Evolutionary conservation across 2,329 filamentous ascomycete genomes (phyloP).

Genomic region (Basipetospora chlamydospora): DNA sequence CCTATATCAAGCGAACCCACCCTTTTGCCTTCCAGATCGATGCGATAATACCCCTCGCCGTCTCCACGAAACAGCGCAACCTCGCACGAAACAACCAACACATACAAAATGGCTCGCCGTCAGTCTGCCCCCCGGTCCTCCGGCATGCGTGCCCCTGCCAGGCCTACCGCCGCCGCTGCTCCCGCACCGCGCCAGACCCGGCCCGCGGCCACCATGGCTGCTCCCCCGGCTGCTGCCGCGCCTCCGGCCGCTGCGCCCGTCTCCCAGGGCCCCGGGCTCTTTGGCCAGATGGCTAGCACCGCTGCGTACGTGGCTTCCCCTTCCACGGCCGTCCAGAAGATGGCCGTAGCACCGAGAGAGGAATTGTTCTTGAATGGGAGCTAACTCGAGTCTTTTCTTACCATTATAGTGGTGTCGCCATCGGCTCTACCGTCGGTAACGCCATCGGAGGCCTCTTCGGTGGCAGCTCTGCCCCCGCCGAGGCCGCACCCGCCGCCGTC

Average conservation of each 20-base stretch:
- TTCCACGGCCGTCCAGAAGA: background rate
- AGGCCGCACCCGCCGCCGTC: conserved; percentile 29
- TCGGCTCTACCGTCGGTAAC: conserved; percentile 90
- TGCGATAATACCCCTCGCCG: conserved; percentile 6
- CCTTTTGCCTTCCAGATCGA: conserved; percentile 1
- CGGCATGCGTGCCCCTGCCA: conserved; percentile 41
- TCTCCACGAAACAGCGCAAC: background rate
- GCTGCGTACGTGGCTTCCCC: conserved; percentile 66
- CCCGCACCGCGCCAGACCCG: conserved; percentile 48
- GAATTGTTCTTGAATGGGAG: background rate
- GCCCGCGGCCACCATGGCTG: conserved; percentile 54
- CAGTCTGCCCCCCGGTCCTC: conserved; percentile 33
- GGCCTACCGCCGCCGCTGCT: conserved; percentile 49
- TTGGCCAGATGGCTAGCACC: conserved; percentile 94
- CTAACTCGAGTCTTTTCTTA: conserved; percentile 1
- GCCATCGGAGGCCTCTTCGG: conserved; percentile 81
- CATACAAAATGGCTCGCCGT: conserved; percentile 59
- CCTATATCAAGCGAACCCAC: too few relatives aligned
- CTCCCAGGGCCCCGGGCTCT: conserved; percentile 65
- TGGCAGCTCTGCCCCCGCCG: conserved; percentile 47
- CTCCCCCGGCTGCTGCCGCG: conserved; percentile 27
- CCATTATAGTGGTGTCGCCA: conserved; percentile 83
- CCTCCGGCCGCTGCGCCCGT: conserved; percentile 33
- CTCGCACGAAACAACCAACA: background rate
- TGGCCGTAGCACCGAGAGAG: background rate